Conservation (phyloP, 2,329 filamentous ascomycete genomes). For the Colletotrichum tropicicola region DNA sequence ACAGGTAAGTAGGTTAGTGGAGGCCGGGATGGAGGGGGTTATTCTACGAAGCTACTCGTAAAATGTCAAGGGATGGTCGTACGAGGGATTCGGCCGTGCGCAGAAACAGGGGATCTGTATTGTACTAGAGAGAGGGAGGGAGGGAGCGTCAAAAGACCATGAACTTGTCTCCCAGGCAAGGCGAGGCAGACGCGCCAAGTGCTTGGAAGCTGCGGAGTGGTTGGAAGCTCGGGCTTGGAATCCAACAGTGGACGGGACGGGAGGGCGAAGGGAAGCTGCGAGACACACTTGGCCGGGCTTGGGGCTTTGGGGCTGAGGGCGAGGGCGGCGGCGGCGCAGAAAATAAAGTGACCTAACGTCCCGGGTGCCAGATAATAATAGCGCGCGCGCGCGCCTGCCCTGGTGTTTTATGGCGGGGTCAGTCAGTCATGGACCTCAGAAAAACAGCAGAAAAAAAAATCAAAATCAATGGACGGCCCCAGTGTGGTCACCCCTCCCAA, state of each 20-base stretch:
- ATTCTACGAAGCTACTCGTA: neutral
- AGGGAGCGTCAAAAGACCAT: conserved; percentile 13
- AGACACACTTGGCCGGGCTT: conserved; percentile 23
- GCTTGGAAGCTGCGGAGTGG: conserved; percentile 23
- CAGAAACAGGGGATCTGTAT: neutral
- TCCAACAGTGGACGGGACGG: neutral
- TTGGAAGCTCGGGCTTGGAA: conserved; percentile 19
- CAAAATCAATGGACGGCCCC: neutral
- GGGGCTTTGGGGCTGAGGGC: neutral
- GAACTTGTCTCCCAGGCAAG: conserved; percentile 10
- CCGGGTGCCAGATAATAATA: conserved; percentile 22
- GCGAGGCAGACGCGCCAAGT: conserved; percentile 12
- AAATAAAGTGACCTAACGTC: neutral
- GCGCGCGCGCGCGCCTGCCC: neutral
- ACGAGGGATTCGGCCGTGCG: conserved; percentile 13
- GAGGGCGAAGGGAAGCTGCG: conserved; percentile 24
- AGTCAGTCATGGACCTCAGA: too few species aligned
- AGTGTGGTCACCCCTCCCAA: conserved; percentile 12
- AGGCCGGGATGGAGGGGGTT: neutral
- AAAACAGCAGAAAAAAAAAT: neutral
- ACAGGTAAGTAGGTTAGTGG: conserved; percentile 6
- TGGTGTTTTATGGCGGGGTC: conserved; percentile 20
- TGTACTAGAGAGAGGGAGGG: conserved; percentile 1
- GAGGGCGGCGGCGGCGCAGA: conserved; percentile 4
- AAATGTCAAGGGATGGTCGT: conserved; percentile 24